These are phyloP conservation scores for Peziza echinospora DNA, from an alignment of 495 filamentous ascomycete species.

Conservation along the genomic window DNA sequence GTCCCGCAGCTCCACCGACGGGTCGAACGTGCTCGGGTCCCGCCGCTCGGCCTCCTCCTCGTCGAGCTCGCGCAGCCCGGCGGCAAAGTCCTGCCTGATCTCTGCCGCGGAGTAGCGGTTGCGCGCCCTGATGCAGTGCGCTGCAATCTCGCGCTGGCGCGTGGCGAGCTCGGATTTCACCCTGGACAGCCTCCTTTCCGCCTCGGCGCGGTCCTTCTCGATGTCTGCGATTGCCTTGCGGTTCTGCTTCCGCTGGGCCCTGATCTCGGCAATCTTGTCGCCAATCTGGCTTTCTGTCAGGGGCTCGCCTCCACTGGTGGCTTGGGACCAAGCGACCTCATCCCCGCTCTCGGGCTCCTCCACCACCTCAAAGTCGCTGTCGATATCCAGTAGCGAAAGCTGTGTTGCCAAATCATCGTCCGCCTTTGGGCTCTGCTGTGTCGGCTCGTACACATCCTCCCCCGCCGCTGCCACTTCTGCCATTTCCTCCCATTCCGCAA, in stretches of 20 bases:
- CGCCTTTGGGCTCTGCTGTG: no score
- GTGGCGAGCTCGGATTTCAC: constrained; percentile 20
- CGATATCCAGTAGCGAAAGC: no score
- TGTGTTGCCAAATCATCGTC: no score
- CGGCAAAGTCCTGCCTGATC: constrained; percentile 35
- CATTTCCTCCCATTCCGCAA: no score
- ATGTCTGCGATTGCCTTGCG: constrained; percentile 19
- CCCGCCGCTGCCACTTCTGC: no score
- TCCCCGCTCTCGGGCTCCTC: no score
- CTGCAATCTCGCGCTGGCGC: constrained; percentile 22
- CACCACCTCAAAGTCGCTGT: no score
- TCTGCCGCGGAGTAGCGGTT: constrained; percentile 31
- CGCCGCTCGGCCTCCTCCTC: constrained; percentile 26
- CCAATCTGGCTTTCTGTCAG: constrained; percentile 12
- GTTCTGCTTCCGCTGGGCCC: constrained; percentile 21
- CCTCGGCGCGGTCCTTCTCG: constrained; percentile 15
- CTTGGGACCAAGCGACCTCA: no score
- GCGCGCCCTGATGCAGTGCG: constrained; percentile 30
- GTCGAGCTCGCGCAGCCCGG: constrained; percentile 33
- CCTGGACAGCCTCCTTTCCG: constrained; percentile 17
- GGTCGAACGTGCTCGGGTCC: constrained; percentile 27
- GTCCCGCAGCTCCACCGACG: constrained; percentile 26
- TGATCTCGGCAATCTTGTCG: constrained; percentile 22
- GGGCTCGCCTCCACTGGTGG: not conserved
- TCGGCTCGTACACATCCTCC: no score